These are phyloP conservation scores for Pleurotus djamor DNA, from an alignment of 768 basidiomycete genomes.

Conservation along the genomic window DNA sequence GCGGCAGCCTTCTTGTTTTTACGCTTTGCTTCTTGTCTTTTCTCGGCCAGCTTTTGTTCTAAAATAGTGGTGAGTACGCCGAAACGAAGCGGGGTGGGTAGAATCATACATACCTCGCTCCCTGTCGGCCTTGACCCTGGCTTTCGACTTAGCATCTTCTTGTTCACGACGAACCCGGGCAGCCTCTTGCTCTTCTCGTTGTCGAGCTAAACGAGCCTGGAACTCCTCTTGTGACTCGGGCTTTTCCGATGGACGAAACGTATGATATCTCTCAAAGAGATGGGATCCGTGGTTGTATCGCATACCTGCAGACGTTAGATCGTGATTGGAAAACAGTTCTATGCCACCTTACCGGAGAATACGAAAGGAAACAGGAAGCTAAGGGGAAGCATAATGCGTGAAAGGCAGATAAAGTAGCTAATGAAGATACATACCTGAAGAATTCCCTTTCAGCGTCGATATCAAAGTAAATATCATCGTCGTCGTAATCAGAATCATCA, in stretches of 20 bases:
- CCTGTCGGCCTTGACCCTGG: slow-evolving; percentile 39
- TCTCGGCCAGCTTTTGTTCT: slow-evolving; percentile 57
- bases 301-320: no score
- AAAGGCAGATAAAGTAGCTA: background rate
- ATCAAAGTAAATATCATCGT: slow-evolving; percentile 22
- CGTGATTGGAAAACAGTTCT: no score
- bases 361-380: slow-evolving; percentile 3
- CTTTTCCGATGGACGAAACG: slow-evolving; percentile 8
- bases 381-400: background rate
- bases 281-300: background rate
- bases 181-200: slow-evolving; percentile 50
- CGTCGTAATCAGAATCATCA: slow-evolving; percentile 28
- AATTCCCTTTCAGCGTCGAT: slow-evolving; percentile 31
- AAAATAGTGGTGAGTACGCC: slow-evolving; percentile 10
- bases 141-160: slow-evolving; percentile 49
- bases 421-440: background rate
- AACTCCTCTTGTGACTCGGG: slow-evolving; percentile 53
- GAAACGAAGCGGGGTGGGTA: background rate
- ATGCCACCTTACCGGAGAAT: background rate
- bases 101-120: slow-evolving; percentile 40
- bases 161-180: slow-evolving; percentile 51
- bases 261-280: background rate
- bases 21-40: slow-evolving; percentile 53
- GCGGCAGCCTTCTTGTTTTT: slow-evolving; percentile 56
- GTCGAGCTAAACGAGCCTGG: slow-evolving; percentile 44